Percentiles rank a stretch among this genome's conserved stretches.
Evolutionary conservation across 2,329 filamentous ascomycete species (phyloP).

Genomic region (Chaetomiaceae sp.): DNA sequence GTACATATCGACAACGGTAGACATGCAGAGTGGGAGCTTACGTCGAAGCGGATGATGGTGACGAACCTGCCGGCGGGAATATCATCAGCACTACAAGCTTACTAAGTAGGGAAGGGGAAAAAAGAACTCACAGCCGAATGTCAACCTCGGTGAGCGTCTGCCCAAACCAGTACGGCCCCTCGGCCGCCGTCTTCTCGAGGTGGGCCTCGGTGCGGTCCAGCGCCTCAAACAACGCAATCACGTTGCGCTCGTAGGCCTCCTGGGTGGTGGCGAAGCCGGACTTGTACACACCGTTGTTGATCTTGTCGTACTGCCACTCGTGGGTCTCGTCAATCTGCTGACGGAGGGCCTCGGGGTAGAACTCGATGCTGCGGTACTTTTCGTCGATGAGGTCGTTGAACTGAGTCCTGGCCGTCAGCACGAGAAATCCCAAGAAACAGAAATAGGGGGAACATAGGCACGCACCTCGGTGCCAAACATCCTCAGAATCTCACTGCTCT

Average conservation of each 20-base stretch:
- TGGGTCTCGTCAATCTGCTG: constrained; percentile 70
- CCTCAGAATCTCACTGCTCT: constrained; percentile 86
- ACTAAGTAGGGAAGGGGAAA: background rate
- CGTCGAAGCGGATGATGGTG: constrained; percentile 68
- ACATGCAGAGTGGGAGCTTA: constrained; percentile 29
- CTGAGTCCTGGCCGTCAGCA: constrained; percentile 23
- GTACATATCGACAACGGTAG: background rate
- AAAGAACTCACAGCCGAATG: constrained; percentile 57
- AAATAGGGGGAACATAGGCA: background rate
- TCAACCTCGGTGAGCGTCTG: constrained; percentile 74
- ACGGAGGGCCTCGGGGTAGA: constrained; percentile 63
- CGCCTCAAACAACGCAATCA: constrained; percentile 65
- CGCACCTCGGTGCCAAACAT: constrained; percentile 74
- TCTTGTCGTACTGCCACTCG: constrained; percentile 71
- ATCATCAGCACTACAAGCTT: background rate
- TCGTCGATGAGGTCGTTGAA: constrained; percentile 69
- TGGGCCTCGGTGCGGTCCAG: constrained; percentile 74
- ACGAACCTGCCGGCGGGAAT: constrained; percentile 46
- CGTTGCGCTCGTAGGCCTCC: constrained; percentile 73
- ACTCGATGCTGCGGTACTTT: constrained; percentile 54
- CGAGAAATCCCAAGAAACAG: background rate
- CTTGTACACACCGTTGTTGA: constrained; percentile 70
- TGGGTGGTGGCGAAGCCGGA: constrained; percentile 81
- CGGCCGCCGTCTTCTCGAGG: constrained; percentile 38
- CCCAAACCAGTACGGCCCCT: constrained; percentile 71